Percentiles rank a stretch among this genome's conserved stretches.
Conservation (phyloP, 768 basidiomycete species). For the Boletus pseudopeckii region DNA sequence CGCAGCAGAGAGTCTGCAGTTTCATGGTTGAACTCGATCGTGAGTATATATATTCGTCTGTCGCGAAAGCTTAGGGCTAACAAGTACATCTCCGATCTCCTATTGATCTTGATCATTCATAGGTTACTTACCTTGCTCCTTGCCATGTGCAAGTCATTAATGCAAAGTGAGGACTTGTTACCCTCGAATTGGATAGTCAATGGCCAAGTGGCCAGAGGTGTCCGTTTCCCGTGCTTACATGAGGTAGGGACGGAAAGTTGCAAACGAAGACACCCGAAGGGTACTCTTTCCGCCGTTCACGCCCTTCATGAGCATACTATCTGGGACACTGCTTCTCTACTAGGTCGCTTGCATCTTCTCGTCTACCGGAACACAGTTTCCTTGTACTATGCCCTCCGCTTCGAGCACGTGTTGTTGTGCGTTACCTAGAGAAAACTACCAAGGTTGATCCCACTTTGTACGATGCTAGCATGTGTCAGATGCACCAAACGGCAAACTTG, state of each 20-base stretch:
- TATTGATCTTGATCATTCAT: background rate
- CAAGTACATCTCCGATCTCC: background rate
- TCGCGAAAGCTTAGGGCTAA: background rate
- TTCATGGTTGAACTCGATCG: background rate
- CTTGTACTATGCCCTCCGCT: background rate
- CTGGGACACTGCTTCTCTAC: background rate
- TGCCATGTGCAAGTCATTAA: background rate
- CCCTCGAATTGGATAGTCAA: background rate
- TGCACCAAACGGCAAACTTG: background rate
- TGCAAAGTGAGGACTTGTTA: background rate
- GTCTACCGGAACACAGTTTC: background rate
- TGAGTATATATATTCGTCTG: background rate
- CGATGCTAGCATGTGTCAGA: background rate
- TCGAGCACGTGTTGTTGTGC: background rate
- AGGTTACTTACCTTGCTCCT: background rate
- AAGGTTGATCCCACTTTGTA: background rate
- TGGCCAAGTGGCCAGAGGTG: background rate
- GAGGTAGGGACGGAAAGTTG: background rate
- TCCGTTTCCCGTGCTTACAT: background rate
- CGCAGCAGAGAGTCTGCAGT: background rate
- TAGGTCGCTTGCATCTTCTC: background rate
- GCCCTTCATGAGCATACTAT: background rate
- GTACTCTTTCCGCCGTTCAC: background rate
- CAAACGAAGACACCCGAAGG: background rate
- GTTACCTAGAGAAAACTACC: background rate